phyloP scores from a whole-genome alignment of 768 basidiomycete species.

The Rhizopogon vesiculosus region DNA sequence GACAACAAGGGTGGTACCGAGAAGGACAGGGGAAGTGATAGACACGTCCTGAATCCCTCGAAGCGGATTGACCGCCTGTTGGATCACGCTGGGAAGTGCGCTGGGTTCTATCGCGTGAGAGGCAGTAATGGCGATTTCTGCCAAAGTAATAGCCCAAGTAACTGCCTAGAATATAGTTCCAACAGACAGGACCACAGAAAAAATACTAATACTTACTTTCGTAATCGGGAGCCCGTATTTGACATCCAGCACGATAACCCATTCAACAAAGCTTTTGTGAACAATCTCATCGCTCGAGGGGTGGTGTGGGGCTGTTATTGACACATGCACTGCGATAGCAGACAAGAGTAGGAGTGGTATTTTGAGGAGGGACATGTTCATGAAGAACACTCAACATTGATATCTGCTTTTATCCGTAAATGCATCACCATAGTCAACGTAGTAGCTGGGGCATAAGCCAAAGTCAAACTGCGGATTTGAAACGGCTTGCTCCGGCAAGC shows the following conservation, averaged over 20 bases:
- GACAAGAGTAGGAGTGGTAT: slow-evolving; percentile 38
- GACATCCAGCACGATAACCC: too few relatives aligned
- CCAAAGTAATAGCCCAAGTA: background rate
- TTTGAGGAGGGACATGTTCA: slow-evolving; percentile 26
- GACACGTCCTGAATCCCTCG: background rate
- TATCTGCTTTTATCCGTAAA: background rate
- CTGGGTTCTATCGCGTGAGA: background rate
- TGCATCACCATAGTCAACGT: too few relatives aligned
- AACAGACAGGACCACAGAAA: too few relatives aligned
- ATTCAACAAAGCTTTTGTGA: too few relatives aligned
- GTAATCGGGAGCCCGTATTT: too few relatives aligned
- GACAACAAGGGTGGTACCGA: slow-evolving; percentile 5
- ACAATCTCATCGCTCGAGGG: too few relatives aligned
- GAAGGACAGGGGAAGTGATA: background rate
- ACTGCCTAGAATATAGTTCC: too few relatives aligned
- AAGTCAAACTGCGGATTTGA: too few relatives aligned
- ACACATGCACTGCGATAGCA: slow-evolving; percentile 27
- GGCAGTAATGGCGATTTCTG: background rate
- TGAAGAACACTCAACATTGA: background rate
- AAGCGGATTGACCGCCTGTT: background rate
- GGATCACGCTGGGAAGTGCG: background rate
- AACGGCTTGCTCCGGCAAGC: too few relatives aligned
- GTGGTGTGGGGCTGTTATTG: too few relatives aligned
- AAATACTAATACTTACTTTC: too few relatives aligned
- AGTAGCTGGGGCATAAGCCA: too few relatives aligned